Percentiles rank a stretch among this genome's conserved stretches.
Evolutionary conservation across 306 rosid genomes (phyloP).

Genomic region (Castanea mollissima): DNA sequence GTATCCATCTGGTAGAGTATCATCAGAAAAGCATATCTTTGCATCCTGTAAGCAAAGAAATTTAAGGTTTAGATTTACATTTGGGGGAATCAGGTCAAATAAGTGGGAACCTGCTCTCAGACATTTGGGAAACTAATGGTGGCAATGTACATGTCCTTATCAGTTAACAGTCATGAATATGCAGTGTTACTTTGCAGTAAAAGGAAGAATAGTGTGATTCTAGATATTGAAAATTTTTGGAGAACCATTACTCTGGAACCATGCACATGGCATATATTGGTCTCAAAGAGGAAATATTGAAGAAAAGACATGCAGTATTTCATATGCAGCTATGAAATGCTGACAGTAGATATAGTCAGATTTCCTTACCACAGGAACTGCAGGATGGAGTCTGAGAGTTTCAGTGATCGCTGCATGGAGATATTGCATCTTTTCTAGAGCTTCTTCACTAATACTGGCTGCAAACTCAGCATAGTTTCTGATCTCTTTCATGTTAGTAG

Average conservation of each 20-base stretch:
- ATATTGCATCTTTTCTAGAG: conserved; percentile 65
- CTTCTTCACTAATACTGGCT: conserved; percentile 44
- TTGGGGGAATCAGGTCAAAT: not conserved
- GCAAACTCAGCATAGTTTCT: conserved; percentile 44
- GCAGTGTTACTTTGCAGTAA: not conserved
- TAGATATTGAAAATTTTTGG: not conserved
- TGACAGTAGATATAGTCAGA: no score
- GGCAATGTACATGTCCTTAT: not conserved
- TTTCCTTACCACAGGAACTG: conserved; percentile 70
- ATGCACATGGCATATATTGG: not conserved
- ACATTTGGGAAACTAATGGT: not conserved
- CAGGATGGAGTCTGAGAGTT: conserved; percentile 81
- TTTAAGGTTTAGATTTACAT: not conserved
- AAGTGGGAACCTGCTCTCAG: not conserved
- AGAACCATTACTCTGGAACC: not conserved
- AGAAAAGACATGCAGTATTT: not conserved
- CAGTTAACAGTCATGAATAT: not conserved
- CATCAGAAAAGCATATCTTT: conserved; percentile 64
- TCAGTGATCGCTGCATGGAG: conserved; percentile 76
- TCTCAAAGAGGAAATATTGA: not conserved
- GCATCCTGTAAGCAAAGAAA: conserved; percentile 50
- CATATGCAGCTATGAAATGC: not conserved
- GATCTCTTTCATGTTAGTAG: conserved; percentile 30
- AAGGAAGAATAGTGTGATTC: not conserved
- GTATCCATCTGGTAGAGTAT: conserved; percentile 69